Evolutionary conservation across 441 rosid species (phyloP).

Genomic region (Arabidopsis hybrid): DNA sequence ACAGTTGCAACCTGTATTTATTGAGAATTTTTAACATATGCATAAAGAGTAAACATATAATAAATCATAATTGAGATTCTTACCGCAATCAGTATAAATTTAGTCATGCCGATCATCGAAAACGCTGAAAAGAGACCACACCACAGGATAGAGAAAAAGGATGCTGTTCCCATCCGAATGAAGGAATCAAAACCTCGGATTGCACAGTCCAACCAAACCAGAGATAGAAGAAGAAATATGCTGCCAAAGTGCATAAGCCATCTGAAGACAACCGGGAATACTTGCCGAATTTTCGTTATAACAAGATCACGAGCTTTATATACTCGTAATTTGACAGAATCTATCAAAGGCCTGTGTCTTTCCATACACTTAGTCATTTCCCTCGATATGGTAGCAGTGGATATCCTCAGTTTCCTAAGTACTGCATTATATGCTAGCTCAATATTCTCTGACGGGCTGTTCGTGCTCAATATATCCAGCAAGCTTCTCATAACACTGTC

Average conservation of each 20-base stretch:
- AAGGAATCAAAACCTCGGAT: slow-evolving; percentile 90
- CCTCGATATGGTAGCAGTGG: slow-evolving; percentile 48
- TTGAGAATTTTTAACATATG: slow-evolving; percentile 35
- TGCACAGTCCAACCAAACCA: slow-evolving; percentile 92
- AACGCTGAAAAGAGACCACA: slow-evolving; percentile 82
- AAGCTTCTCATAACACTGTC: slow-evolving; percentile 48
- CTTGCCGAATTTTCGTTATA: slow-evolving; percentile 55
- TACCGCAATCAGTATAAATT: slow-evolving; percentile 62
- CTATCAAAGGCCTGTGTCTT: slow-evolving; percentile 62
- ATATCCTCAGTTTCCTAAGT: slow-evolving; percentile 58
- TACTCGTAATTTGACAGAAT: slow-evolving; percentile 47
- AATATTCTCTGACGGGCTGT: slow-evolving; percentile 54
- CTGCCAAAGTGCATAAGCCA: slow-evolving; percentile 76
- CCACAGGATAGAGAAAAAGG: slow-evolving; percentile 87
- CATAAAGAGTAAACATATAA: slow-evolving; percentile 24
- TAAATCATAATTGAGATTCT: slow-evolving; percentile 26
- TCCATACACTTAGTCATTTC: slow-evolving; percentile 65
- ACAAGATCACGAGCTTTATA: slow-evolving; percentile 57
- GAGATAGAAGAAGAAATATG: slow-evolving; percentile 70
- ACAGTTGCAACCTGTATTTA: slow-evolving; percentile 66
- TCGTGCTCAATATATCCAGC: slow-evolving; percentile 54
- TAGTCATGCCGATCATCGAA: slow-evolving; percentile 76
- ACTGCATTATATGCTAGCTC: slow-evolving; percentile 55
- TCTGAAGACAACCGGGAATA: slow-evolving; percentile 67
- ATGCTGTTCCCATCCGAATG: slow-evolving; percentile 83